phyloP scores from a whole-genome alignment of 352 stramenopile genomes.

The Elongisporangium anandrum region DNA sequence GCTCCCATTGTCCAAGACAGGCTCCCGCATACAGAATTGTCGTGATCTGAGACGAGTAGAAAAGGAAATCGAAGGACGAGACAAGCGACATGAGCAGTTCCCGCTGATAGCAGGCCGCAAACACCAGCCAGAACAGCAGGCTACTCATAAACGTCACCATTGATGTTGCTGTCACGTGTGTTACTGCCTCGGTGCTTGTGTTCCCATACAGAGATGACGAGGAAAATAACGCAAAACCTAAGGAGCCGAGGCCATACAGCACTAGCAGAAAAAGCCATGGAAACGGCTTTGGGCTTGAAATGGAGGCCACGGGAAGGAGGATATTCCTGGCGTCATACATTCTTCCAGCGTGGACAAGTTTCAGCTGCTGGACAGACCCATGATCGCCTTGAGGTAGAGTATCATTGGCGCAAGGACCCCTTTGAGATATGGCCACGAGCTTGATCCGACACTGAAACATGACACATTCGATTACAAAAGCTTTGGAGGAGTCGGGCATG shows the following conservation, averaged over 20 bases:
- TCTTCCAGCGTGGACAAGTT: slow-evolving; percentile 5
- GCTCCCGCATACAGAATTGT: slow-evolving; percentile 17
- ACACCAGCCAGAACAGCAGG: slow-evolving; percentile 6
- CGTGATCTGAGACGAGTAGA: slow-evolving; percentile 6
- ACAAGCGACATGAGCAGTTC: slow-evolving; percentile 21
- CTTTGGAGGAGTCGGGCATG: not conserved
- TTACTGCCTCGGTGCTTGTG: no score
- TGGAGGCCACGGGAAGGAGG: slow-evolving; percentile 1
- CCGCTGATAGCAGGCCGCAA: slow-evolving; percentile 16
- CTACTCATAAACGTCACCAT: slow-evolving; percentile 1
- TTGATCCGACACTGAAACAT: not conserved
- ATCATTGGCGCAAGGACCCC: not conserved
- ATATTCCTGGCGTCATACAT: slow-evolving; percentile 4
- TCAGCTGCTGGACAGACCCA: slow-evolving; percentile 2
- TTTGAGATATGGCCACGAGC: not conserved
- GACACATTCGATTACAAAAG: not conserved
- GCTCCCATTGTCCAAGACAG: slow-evolving; percentile 13
- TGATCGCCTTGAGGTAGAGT: no score
- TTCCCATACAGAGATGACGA: not conserved
- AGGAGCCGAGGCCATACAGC: not conserved
- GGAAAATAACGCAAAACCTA: not conserved
- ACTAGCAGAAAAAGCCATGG: not conserved
- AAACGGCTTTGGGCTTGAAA: not conserved
- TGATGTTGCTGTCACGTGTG: not conserved
- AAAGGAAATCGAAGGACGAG: slow-evolving; percentile 16